Conservation (phyloP, 164 flowering plant genomes). For the Saururus chinensis region DNA sequence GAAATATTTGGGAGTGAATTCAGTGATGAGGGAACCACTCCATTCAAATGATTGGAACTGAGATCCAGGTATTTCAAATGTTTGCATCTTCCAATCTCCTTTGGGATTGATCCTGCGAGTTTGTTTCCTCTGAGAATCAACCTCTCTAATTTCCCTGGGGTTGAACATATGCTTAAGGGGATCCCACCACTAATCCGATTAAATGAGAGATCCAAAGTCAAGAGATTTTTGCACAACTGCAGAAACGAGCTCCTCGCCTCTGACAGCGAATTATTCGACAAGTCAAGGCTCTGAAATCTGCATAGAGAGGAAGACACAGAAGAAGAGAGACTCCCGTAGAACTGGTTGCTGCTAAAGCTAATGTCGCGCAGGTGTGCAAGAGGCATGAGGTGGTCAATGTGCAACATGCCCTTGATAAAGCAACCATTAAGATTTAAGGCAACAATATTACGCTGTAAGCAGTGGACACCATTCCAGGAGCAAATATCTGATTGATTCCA, state of each 20-base stretch:
- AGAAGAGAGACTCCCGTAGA: neutral
- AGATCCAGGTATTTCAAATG: neutral
- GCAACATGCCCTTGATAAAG: neutral
- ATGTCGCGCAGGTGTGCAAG: neutral
- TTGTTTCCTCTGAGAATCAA: neutral
- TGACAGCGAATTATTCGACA: neutral
- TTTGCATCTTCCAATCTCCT: neutral
- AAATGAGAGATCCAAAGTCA: neutral
- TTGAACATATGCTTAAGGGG: neutral
- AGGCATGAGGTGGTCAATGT: neutral
- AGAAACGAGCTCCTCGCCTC: neutral
- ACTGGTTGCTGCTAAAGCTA: neutral
- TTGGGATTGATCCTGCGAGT: neutral
- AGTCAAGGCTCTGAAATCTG: neutral
- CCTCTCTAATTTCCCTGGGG: no score
- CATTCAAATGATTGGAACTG: conserved; percentile 1
- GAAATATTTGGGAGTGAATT: neutral
- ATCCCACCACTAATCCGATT: neutral
- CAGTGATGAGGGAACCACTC: conserved; percentile 10
- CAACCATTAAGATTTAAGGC: neutral
- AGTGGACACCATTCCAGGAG: neutral
- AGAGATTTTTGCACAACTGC: neutral
- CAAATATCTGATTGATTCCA: neutral
- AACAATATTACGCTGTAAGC: neutral
- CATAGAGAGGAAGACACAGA: neutral